Conservation (phyloP, 139 green algal species). For the Limnomonas spitsbergensis region DNA sequence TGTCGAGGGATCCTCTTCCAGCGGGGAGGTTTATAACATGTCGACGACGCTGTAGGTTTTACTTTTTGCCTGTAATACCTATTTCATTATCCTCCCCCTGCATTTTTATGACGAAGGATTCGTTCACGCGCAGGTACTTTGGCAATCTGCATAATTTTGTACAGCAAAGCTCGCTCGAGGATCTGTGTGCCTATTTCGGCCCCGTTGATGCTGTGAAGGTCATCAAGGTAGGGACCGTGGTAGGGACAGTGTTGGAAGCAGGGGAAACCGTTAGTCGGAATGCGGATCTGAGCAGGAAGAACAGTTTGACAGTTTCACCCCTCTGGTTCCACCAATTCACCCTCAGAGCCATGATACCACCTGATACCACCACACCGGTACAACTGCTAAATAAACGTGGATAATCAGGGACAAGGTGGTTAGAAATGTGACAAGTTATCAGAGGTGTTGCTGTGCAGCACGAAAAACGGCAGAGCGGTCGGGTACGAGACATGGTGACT, state of each 20-base stretch:
- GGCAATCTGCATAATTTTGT: constrained; percentile 73
- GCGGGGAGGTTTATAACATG: background rate
- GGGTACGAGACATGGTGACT: too few species aligned
- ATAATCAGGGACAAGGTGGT: too few species aligned
- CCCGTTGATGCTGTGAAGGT: constrained; percentile 45
- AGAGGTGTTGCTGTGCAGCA: too few species aligned
- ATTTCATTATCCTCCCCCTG: background rate
- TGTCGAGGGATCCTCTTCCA: background rate
- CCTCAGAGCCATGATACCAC: background rate
- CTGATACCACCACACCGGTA: background rate
- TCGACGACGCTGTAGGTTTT: background rate
- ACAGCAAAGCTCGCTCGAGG: constrained; percentile 49
- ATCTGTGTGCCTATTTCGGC: constrained; percentile 47
- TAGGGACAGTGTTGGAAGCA: too few species aligned
- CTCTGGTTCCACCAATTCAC: too few species aligned
- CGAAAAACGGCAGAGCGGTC: too few species aligned
- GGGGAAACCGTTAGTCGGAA: too few species aligned
- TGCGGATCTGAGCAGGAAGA: too few species aligned
- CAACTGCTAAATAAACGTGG: background rate
- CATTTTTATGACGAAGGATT: too few species aligned
- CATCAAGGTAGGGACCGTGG: constrained; percentile 67
- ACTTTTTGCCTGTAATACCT: background rate
- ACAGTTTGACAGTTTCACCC: background rate
- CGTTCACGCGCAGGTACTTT: constrained; percentile 47
- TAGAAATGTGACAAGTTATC: too few species aligned